Evolutionary conservation across 1,284 basidiomycete species (phyloP), one percentile per base, ranked within the genome.

Genomic region (Ustilago trichophora): DNA sequence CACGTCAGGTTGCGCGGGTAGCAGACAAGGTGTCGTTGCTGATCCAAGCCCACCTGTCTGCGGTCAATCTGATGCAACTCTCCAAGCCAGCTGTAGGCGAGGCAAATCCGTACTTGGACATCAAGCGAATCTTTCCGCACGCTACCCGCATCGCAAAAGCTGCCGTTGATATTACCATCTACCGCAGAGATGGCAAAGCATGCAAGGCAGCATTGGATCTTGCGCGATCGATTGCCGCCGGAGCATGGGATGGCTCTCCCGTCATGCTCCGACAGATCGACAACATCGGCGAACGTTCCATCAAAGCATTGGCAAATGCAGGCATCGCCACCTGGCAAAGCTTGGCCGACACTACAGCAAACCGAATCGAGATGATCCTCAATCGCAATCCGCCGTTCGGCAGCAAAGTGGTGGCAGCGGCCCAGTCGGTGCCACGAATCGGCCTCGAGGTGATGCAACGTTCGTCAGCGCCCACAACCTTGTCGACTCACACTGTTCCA

Each of bases 161-260:
- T 10, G 53, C 60, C 11, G 54, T 74, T 11, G 68, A 75, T 42
- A 47, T 75, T 19, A 44, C 72, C 24, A 52, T 67, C 16, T 33
- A 51, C 26, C 56, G 59, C 15, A 29, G 44, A 27, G 70, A 75
- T 35, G 73, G 73, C 4, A 47, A 16, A 6, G 71, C 59, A 12
- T 67, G 57, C 38, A 74, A 65, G 26, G 47, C 57, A 4, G 58
- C 69, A 6, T 51, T 72, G 25, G 72, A 74, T 22, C 56, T 74
- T 10, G 55, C 77, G 9, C 76, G 82, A 5, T 80, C 75, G 72
- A 79, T 93, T 35, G 86, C 84, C 52, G 90, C 90, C 11, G 91
- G 88, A 73, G 88, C 90, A 41, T 93, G 91, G 91, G 91, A 93
- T 72, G 90, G 91, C 74, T 84, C 90, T 31, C 89, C 91, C 12